A percentile compares a stretch with the other conserved stretches of the same genome.
These are phyloP conservation scores for Corylus heterophylla DNA, from an alignment of 306 rosid species.

Conservation along the genomic window DNA sequence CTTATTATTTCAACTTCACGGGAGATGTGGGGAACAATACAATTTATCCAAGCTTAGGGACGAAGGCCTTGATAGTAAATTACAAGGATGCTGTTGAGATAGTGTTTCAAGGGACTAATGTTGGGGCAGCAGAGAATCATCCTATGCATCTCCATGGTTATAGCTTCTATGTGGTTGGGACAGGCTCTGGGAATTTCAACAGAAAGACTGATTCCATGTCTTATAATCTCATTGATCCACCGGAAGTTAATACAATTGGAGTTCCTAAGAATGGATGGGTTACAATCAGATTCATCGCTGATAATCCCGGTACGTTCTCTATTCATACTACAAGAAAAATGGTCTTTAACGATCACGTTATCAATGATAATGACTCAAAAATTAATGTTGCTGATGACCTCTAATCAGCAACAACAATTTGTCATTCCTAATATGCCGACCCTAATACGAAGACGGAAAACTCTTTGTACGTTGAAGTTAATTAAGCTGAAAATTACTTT, in stretches of 20 bases:
- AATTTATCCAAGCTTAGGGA: slow-evolving; percentile 31
- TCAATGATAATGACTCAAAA: too few species aligned
- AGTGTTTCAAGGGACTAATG: slow-evolving; percentile 48
- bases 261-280: slow-evolving; percentile 41
- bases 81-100: slow-evolving; percentile 44
- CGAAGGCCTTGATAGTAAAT: slow-evolving; percentile 39
- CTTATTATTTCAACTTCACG: slow-evolving; percentile 36
- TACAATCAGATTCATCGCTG: slow-evolving; percentile 31
- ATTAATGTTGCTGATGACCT: too few species aligned
- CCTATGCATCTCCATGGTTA: slow-evolving; percentile 34
- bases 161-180: slow-evolving; percentile 40
- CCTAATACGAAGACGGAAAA: too few species aligned
- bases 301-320: slow-evolving; percentile 30
- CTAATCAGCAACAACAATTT: too few species aligned
- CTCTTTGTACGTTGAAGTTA: too few species aligned
- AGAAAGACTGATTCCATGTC: slow-evolving; percentile 5
- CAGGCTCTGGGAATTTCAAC: slow-evolving; percentile 34
- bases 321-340: too few species aligned
- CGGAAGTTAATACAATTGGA: slow-evolving; percentile 26
- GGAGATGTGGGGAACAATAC: slow-evolving; percentile 26
- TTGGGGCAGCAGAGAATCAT: slow-evolving; percentile 30
- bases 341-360: too few species aligned
- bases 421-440: too few species aligned
- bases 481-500: too few species aligned
- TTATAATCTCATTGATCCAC: slow-evolving; percentile 39